Evolutionary conservation across 192 early-diverging fungal species (phyloP), one percentile per base, ranked within the genome.

Genomic region (Gamsiella multidivaricata): DNA sequence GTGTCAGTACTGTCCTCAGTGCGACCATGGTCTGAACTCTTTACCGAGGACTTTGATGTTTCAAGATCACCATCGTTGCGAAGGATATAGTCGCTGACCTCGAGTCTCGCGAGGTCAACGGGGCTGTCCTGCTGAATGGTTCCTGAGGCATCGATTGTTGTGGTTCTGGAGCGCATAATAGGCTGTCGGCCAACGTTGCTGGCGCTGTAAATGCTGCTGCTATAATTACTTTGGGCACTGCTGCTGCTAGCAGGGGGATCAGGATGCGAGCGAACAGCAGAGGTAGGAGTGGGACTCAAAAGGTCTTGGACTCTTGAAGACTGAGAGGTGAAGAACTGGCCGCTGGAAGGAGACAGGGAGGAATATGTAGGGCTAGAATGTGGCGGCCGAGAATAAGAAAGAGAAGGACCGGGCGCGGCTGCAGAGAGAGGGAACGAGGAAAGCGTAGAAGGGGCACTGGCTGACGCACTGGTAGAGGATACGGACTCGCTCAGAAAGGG

Each of bases 321-420:
- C 22, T 74, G 71, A 5, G 71, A 74, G 51, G 71, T 66, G 7
- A 74, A 31, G 57, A 60, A 74, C 49, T 66, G 71, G 33, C 62
- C 53, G 49, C 32, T 66, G 57, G 50, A 43, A 1, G 71, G 71
- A 12, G 63, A 26, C 17, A 61, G 66, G 18, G 71, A 52, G 37
- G 62, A 61, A n/a, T 22, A 49, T 36, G 59, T 14, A 20, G 69
- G 54, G 2, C 52, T 18, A 9, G 53, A 36, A 43, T 63, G 25
- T 18, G 57, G 47, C 10, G 61, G 36, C 37, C 60, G 43, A 49
- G 61, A 43, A 20, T 20, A 29, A 32, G 54, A 26, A 42, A 43
- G 10, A 23, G 70, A 60, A 29, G 66, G 32, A n/a, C n/a, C n/a
- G n/a, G n/a, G n/a, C n/a, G n/a, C n/a, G n/a, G n/a, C n/a, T 10